These are phyloP conservation scores for Phoma sp. DNA, from an alignment of 2,329 filamentous ascomycete genomes.

Conservation along the genomic window DNA sequence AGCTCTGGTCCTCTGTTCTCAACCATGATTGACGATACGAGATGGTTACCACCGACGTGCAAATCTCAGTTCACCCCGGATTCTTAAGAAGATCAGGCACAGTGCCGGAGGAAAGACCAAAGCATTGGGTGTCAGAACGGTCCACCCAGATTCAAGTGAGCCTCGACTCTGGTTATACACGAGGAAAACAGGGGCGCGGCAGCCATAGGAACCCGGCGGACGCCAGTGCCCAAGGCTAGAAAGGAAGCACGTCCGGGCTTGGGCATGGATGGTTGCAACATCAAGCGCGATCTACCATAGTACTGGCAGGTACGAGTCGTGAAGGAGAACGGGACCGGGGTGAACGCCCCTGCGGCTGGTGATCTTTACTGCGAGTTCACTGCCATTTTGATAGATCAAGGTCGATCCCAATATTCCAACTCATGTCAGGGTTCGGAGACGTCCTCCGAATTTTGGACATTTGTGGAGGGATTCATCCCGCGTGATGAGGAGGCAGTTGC, in stretches of 20 bases:
- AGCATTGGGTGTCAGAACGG: conserved; percentile 9
- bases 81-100: conserved; percentile 13
- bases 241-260: conserved; percentile 2
- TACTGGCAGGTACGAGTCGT: neutral
- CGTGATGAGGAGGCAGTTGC: neutral
- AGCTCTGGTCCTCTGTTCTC: conserved; percentile 41
- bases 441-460: neutral
- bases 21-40: conserved; percentile 27
- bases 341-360: conserved; percentile 1
- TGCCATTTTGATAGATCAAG: neutral
- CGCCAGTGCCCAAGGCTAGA: conserved; percentile 11
- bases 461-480: neutral
- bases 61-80: conserved; percentile 26
- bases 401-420: conserved; percentile 11
- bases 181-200: conserved; percentile 11
- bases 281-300: neutral
- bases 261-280: neutral
- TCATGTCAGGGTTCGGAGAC: neutral
- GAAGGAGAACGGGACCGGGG: neutral
- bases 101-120: conserved; percentile 25
- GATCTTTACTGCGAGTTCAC: conserved; percentile 8
- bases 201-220: conserved; percentile 8
- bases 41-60: conserved; percentile 7
- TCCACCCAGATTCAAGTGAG: conserved; percentile 1
- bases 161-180: conserved; percentile 13